These are phyloP conservation scores for Amphirosellinia nigrospora DNA, from an alignment of 495 filamentous ascomycete species.

Conservation along the genomic window DNA sequence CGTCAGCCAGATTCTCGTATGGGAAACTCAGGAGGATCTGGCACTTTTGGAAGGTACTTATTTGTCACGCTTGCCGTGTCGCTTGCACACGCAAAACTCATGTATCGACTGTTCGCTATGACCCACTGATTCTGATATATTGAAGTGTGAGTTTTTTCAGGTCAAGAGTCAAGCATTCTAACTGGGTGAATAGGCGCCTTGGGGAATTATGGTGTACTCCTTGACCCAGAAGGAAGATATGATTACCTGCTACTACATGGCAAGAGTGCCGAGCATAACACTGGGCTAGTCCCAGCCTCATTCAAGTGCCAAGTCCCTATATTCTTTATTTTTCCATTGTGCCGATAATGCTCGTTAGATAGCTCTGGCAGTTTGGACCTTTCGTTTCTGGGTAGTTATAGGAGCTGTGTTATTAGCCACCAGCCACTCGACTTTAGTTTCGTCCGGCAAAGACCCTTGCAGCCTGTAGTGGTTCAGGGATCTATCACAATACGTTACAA, in stretches of 20 bases:
- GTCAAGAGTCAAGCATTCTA: background rate
- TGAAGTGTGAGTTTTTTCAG: slow-evolving; percentile 18
- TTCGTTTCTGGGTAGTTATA: slow-evolving; percentile 16
- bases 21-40: slow-evolving; percentile 13
- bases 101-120: slow-evolving; percentile 3
- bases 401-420: slow-evolving; percentile 11
- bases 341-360: slow-evolving; percentile 18
- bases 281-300: slow-evolving; percentile 22
- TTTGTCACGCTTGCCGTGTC: slow-evolving; percentile 24
- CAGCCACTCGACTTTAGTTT: slow-evolving; percentile 22
- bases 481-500: slow-evolving; percentile 18
- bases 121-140: slow-evolving; percentile 17
- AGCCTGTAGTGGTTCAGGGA: slow-evolving; percentile 1
- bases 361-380: background rate
- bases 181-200: slow-evolving; percentile 22
- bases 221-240: slow-evolving; percentile 2
- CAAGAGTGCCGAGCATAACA: slow-evolving; percentile 23
- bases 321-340: slow-evolving; percentile 15
- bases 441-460: background rate
- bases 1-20: slow-evolving; percentile 14
- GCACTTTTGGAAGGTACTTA: slow-evolving; percentile 14
- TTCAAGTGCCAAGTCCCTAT: slow-evolving; percentile 5
- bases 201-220: slow-evolving; percentile 10
- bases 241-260: slow-evolving; percentile 14
- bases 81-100: slow-evolving; percentile 2